Evolutionary conservation across 192 early-diverging fungal genomes (phyloP).

Genomic region (Umbelopsis vinacea): DNA sequence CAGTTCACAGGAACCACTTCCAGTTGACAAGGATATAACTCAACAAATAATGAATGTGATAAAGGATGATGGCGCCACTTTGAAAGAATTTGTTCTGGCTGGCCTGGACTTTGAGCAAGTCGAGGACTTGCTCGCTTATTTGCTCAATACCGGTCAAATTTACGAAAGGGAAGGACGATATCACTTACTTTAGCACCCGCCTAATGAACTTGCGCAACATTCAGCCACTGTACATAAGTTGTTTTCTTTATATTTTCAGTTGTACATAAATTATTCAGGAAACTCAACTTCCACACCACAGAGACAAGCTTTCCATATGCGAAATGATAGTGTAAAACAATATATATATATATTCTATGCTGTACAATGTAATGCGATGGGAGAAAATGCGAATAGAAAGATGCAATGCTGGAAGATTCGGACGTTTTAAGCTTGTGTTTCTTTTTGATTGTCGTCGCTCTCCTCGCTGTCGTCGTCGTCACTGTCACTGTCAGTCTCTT

Average conservation of each 20-base stretch:
- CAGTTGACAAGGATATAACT: background rate
- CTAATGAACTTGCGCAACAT: background rate
- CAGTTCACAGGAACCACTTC: background rate
- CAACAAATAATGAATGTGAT: background rate
- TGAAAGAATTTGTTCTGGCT: slow-evolving; percentile 11
- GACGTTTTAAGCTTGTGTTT: background rate
- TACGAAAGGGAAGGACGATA: slow-evolving; percentile 4
- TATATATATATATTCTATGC: background rate
- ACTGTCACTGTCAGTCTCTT: slow-evolving; percentile 50
- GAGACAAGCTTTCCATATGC: too few relatives aligned
- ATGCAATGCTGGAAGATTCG: background rate
- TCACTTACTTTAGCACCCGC: background rate
- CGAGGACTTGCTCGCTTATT: background rate
- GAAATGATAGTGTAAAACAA: too few relatives aligned
- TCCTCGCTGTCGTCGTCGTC: slow-evolving; percentile 34
- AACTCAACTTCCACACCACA: too few relatives aligned
- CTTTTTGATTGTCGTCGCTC: background rate
- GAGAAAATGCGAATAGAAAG: background rate
- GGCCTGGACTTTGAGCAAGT: background rate
- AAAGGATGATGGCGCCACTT: background rate
- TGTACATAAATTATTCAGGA: too few relatives aligned
- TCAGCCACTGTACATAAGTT: too few relatives aligned
- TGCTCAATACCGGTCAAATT: background rate
- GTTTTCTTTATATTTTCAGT: too few relatives aligned
- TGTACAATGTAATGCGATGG: slow-evolving; percentile 4